Base-by-base conservation (phyloP, 352 stramenopile species). In the Pythium biforme region DNA sequence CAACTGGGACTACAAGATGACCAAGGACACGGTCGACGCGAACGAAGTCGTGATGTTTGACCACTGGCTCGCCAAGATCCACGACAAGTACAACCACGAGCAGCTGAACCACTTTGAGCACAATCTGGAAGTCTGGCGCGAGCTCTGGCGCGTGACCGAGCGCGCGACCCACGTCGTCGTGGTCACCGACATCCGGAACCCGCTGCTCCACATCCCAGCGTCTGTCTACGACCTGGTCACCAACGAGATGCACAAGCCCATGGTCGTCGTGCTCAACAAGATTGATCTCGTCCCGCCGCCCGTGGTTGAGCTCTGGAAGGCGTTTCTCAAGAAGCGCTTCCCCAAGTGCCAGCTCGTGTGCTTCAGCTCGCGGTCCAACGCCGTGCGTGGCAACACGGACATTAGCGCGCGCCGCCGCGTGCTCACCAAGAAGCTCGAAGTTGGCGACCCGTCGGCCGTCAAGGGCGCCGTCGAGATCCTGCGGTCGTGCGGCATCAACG, bases 21-120 rank as follows among this genome's bases (percentile, higher is more conserved):
- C 83, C n/a, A 94, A 94, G 62, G 76, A 91, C 65, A 89, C 62
- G 82, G 82, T 94, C 54, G 81, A 94, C 65, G 76, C 72, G 58
- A 90, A 91, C 37, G 88, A 95, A 61, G 86, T 68, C 59, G 72
- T 90, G 41, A 92, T 91, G 78, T 96, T 96, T 62, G 81, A 94
- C 59, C 69, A 81, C 48, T 96, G 87, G 87, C 76, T 96, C 60
- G 79, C 73, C n/a, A 80, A 77, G 55, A 94, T 96, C 66, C 79
- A 95, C 65, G 68, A 88, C 63, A 92, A 93, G 62, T 95, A 91
- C 62, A 65, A 84, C 55, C 77, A 86, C 52, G 80, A 95, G 25
- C 71, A 92, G 59, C 70, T 95, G 48, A 95, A 93, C 60, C 81
- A 90, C 54, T 95, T 93, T 63, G 86, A 95, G 56, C 84, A 91